Evolutionary conservation across 2,329 filamentous ascomycete species (phyloP).

Genomic region (Venturia oleaginea): DNA sequence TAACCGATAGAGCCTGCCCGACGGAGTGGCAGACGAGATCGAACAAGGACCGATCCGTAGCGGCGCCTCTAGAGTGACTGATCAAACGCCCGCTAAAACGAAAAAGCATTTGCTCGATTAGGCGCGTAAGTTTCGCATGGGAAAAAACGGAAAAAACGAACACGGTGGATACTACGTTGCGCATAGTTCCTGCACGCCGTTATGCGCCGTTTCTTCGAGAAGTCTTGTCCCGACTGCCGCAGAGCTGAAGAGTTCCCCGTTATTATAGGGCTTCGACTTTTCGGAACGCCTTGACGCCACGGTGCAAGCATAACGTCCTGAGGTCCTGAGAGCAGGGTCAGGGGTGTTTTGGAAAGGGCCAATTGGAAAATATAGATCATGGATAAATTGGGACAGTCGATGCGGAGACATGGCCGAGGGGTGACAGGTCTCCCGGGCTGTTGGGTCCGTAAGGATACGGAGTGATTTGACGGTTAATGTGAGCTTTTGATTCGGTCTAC

Average conservation of each 20-base stretch:
- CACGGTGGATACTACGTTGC: not conserved
- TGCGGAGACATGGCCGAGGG: not conserved
- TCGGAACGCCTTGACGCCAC: not conserved
- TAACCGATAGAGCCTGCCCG: slow-evolving; percentile 5
- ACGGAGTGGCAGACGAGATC: not conserved
- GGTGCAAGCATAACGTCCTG: slow-evolving; percentile 1
- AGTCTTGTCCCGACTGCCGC: not conserved
- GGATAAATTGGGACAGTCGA: not conserved
- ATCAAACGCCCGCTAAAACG: not conserved
- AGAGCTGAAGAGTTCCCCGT: not conserved
- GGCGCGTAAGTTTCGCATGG: not conserved
- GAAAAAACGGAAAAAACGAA: not conserved
- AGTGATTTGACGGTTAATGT: not conserved
- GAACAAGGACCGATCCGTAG: slow-evolving; percentile 3
- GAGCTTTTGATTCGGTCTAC: slow-evolving; percentile 11
- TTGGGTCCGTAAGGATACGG: not conserved
- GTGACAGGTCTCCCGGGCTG: not conserved
- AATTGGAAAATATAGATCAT: not conserved
- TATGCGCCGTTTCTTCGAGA: not conserved
- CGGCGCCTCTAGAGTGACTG: not conserved
- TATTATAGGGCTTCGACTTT: slow-evolving; percentile 1
- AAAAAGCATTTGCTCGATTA: not conserved
- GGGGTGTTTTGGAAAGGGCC: not conserved
- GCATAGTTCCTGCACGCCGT: not conserved
- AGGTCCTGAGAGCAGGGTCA: not conserved